A percentile compares a stretch with the other conserved stretches of the same genome.
phyloP scores from a whole-genome alignment of 768 basidiomycete genomes.

The Pseudohyphozyma bogoriensis region DNA sequence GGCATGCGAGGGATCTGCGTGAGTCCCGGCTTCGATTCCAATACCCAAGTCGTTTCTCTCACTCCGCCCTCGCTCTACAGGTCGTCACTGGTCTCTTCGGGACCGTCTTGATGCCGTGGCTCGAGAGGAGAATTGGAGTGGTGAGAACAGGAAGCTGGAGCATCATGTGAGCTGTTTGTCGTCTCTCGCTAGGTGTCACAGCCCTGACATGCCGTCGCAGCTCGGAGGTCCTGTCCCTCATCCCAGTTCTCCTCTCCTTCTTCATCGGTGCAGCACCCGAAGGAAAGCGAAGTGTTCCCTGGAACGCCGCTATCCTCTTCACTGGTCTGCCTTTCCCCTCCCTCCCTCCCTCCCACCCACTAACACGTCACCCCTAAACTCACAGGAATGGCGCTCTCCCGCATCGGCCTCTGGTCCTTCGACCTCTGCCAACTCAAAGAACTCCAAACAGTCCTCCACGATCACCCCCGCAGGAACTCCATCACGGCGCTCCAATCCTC shows the following conservation, averaged over 20 bases:
- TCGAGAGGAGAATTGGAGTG: conserved; percentile 44
- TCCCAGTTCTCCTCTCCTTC: conserved; percentile 45
- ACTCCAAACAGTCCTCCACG: conserved; percentile 43
- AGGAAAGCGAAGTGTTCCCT: conserved; percentile 30
- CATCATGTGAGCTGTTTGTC: conserved; percentile 40
- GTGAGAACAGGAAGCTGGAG: conserved; percentile 48
- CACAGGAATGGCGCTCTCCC: conserved; percentile 44
- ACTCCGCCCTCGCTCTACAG: neutral
- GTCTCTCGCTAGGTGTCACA: neutral
- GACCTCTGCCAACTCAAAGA: conserved; percentile 48
- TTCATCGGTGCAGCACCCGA: conserved; percentile 33
- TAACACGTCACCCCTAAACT: neutral
- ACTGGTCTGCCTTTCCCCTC: conserved; percentile 35
- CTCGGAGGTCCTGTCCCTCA: conserved; percentile 43
- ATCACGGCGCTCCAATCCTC: conserved; percentile 42
- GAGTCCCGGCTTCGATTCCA: neutral
- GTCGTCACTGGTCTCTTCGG: conserved; percentile 44
- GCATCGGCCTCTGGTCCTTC: conserved; percentile 49
- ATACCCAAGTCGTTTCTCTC: neutral
- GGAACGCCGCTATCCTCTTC: conserved; percentile 44
- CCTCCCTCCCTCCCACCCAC: neutral
- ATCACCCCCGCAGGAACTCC: conserved; percentile 45
- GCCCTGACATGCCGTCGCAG: conserved; percentile 17
- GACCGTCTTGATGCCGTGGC: conserved; percentile 43
- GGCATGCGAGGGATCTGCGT: conserved; percentile 46